These are phyloP conservation scores for Eucalyptus sp. DNA, from an alignment of 345 rosid genomes.

Conservation along the genomic window DNA sequence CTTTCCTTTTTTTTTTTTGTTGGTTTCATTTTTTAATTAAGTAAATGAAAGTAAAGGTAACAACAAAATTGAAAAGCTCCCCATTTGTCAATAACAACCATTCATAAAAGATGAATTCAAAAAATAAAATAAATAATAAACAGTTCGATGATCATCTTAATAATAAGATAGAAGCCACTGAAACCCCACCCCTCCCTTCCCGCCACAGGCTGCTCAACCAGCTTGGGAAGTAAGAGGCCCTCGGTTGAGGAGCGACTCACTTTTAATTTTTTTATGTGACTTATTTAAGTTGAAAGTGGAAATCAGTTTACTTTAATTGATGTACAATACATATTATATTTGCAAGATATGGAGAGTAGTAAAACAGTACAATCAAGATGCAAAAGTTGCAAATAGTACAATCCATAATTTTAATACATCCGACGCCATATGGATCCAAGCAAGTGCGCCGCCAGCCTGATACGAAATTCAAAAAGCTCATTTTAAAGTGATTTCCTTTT, in stretches of 20 bases:
- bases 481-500: too few species aligned
- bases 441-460: background rate
- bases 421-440: background rate
- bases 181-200: too few species aligned
- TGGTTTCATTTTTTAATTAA: too few species aligned
- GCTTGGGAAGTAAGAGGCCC: too few species aligned
- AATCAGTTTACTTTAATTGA: background rate
- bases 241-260: too few species aligned
- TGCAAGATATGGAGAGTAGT: background rate
- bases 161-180: background rate
- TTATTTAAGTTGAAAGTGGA: background rate
- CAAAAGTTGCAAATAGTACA: background rate
- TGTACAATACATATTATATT: background rate
- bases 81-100: background rate
- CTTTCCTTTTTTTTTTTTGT: too few species aligned
- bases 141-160: background rate
- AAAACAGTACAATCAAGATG: background rate
- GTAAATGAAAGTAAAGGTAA: background rate
- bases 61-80: background rate
- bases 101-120: background rate
- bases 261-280: background rate
- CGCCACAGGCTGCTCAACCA: too few species aligned
- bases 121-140: too few species aligned
- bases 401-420: background rate
- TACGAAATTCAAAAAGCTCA: background rate